Conservation (phyloP, 495 filamentous ascomycete genomes). For the Aspergillus wentii region DNA sequence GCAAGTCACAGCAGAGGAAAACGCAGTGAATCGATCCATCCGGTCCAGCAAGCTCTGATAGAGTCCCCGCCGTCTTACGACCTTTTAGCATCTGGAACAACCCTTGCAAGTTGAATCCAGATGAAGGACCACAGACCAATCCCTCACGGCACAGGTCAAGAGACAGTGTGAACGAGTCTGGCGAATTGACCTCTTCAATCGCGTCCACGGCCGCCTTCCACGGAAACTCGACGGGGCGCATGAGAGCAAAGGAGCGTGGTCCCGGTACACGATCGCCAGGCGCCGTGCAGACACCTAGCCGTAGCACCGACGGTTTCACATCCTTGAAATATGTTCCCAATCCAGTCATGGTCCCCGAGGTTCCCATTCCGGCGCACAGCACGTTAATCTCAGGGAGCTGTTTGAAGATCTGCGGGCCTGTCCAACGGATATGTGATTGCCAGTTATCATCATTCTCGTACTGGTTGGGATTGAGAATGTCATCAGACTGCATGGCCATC, state of each 20-base stretch:
- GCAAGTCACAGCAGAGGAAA: slow-evolving; percentile 58
- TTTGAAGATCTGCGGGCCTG: slow-evolving; percentile 52
- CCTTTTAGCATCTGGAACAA: slow-evolving; percentile 47
- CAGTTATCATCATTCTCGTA: slow-evolving; percentile 58
- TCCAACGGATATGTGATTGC: slow-evolving; percentile 56
- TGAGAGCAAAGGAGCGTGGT: slow-evolving; percentile 47
- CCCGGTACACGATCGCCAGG: slow-evolving; percentile 54
- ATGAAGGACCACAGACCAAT: slow-evolving; percentile 55
- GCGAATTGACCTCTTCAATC: slow-evolving; percentile 50
- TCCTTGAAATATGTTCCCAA: slow-evolving; percentile 49
- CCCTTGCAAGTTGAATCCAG: slow-evolving; percentile 53
- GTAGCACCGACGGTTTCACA: slow-evolving; percentile 45
- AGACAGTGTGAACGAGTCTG: slow-evolving; percentile 49
- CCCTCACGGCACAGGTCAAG: slow-evolving; percentile 52
- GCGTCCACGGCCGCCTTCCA: slow-evolving; percentile 50
- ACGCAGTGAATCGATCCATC: slow-evolving; percentile 50
- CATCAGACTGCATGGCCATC: slow-evolving; percentile 32
- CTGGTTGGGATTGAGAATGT: slow-evolving; percentile 50
- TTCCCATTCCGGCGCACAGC: slow-evolving; percentile 55
- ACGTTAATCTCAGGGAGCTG: slow-evolving; percentile 56
- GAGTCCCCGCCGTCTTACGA: slow-evolving; percentile 37
- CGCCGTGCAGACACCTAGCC: slow-evolving; percentile 51
- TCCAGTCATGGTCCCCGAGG: slow-evolving; percentile 50
- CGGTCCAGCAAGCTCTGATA: slow-evolving; percentile 37
- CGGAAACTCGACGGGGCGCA: slow-evolving; percentile 51